These are phyloP conservation scores for Mortierella alpina DNA, from an alignment of 192 early-diverging fungal species.

Conservation along the genomic window DNA sequence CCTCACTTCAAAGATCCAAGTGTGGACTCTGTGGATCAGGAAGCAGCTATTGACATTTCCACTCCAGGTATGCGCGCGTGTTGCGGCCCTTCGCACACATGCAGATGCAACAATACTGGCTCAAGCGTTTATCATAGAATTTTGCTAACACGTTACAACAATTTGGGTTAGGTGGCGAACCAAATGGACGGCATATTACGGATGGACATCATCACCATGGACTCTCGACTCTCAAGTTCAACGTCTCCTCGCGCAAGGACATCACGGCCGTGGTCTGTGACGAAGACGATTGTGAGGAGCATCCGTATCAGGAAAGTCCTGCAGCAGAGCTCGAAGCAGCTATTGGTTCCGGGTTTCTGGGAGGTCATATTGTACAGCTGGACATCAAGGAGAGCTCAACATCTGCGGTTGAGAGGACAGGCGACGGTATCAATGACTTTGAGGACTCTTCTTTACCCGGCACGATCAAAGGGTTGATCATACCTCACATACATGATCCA, in stretches of 20 bases:
- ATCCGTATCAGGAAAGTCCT: slow-evolving; percentile 34
- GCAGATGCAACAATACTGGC: no score
- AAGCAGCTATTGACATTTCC: slow-evolving; percentile 4
- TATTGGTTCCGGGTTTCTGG: slow-evolving; percentile 3
- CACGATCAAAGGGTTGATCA: background rate
- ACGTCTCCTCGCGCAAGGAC: slow-evolving; percentile 29
- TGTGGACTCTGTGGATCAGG: background rate
- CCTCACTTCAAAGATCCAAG: slow-evolving; percentile 5
- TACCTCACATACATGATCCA: background rate
- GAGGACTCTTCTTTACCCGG: slow-evolving; percentile 4
- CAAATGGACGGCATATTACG: background rate
- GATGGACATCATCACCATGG: slow-evolving; percentile 22
- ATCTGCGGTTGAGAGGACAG: slow-evolving; percentile 11
- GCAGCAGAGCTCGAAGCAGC: slow-evolving; percentile 28
- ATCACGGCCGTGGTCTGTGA: slow-evolving; percentile 47
- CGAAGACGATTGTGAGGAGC: slow-evolving; percentile 39
- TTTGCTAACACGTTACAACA: background rate
- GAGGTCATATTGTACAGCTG: slow-evolving; percentile 28
- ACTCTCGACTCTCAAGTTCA: slow-evolving; percentile 35
- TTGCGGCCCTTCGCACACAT: no score
- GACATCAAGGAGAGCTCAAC: slow-evolving; percentile 45
- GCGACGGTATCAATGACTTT: slow-evolving; percentile 35
- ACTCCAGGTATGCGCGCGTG: slow-evolving; percentile 1
- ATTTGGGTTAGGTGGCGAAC: background rate
- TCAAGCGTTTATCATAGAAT: no score